A percentile compares a stretch with the other conserved stretches of the same genome.
Conservation (phyloP, 2,329 filamentous ascomycete genomes). For the Trichoderma citrinoviride region DNA sequence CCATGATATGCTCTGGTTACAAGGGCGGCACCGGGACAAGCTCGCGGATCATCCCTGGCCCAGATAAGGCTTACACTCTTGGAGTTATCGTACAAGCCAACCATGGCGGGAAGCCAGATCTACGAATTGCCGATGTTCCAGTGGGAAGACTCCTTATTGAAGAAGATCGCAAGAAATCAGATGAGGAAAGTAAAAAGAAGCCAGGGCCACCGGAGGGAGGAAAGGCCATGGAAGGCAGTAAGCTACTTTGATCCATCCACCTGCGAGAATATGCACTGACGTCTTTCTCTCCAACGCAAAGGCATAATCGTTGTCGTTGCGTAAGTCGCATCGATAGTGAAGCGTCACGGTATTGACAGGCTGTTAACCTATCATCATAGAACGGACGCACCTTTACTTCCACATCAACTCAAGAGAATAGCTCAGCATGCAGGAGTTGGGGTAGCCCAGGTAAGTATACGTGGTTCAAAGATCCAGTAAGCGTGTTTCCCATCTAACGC, state of each 20-base stretch:
- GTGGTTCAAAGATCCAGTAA: too few relatives aligned
- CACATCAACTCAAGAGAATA: neutral
- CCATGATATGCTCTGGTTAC: neutral
- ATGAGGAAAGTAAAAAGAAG: neutral
- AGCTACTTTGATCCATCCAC: neutral
- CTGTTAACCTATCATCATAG: neutral
- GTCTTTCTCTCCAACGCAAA: neutral
- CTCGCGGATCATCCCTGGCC: neutral
- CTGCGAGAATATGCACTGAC: neutral
- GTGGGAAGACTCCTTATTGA: neutral
- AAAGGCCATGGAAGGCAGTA: neutral
- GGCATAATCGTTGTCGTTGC: neutral
- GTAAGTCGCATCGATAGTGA: neutral
- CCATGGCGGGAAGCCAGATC: neutral
- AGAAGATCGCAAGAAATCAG: neutral
- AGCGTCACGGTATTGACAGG: neutral
- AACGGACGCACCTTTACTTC: neutral
- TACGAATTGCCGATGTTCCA: neutral
- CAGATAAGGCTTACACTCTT: neutral
- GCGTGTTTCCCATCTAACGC: too few relatives aligned
- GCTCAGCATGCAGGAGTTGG: neutral
- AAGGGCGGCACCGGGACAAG: neutral
- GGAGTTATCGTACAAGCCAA: neutral
- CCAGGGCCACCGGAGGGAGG: neutral
- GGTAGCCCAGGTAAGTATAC: neutral